These are phyloP conservation scores for Melampsora medusae DNA, from an alignment of 1,284 basidiomycete genomes.

Conservation along the genomic window DNA sequence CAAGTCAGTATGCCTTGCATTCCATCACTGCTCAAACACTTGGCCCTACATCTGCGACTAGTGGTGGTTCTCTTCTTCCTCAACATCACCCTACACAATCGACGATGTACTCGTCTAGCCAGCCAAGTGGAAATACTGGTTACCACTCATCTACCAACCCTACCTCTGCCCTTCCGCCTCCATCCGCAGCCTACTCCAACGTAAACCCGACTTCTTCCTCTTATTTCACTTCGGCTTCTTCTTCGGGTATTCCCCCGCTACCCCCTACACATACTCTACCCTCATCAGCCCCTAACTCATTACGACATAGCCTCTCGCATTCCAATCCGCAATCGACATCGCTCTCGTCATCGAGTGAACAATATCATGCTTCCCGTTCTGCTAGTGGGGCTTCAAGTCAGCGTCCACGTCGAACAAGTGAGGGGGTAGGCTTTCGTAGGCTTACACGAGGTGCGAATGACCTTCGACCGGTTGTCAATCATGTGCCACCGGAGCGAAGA, in stretches of 20 bases:
- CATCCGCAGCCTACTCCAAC: not conserved
- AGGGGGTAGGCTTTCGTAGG: constrained; percentile 28
- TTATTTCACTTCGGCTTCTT: not conserved
- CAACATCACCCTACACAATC: not conserved
- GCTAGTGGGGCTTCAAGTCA: constrained; percentile 27
- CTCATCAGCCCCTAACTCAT: not conserved
- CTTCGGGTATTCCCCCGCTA: not conserved
- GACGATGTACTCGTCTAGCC: too few species aligned
- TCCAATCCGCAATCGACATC: constrained; percentile 7
- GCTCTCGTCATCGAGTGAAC: constrained; percentile 19
- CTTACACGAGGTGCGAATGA: constrained; percentile 4
- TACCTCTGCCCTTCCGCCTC: not conserved
- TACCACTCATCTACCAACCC: too few species aligned
- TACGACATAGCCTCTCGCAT: not conserved
- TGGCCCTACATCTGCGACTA: not conserved
- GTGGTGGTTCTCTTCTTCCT: not conserved
- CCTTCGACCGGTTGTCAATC: constrained; percentile 24
- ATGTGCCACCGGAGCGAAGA: constrained; percentile 20
- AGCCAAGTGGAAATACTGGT: too few species aligned
- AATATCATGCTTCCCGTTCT: constrained; percentile 41
- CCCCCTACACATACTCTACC: not conserved
- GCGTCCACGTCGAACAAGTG: constrained; percentile 8
- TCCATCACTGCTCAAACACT: not conserved
- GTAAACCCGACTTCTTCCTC: not conserved
- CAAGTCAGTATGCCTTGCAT: constrained; percentile 3